These are phyloP conservation scores for Castanea mollissima DNA, from an alignment of 306 rosid genomes.

Conservation along the genomic window DNA sequence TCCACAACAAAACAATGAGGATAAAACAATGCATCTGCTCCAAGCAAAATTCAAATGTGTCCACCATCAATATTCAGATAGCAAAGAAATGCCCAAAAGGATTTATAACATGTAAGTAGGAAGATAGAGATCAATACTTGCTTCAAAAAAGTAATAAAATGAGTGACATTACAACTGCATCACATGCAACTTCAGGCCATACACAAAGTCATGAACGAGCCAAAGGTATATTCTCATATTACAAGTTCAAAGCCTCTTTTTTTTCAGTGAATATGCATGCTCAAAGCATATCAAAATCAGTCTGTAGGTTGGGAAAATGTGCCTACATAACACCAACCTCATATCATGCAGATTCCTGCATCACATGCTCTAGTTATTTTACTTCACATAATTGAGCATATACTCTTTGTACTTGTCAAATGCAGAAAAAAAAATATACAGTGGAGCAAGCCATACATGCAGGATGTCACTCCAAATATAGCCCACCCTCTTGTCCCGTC, in stretches of 20 bases:
- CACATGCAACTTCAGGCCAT: background rate
- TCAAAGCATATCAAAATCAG: background rate
- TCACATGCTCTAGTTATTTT: slow-evolving; percentile 18
- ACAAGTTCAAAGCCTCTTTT: background rate
- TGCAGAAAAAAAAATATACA: background rate
- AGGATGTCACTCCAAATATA: slow-evolving; percentile 79
- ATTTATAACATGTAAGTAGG: slow-evolving; percentile 20
- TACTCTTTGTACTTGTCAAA: background rate
- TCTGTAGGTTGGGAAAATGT: background rate
- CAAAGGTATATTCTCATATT: background rate
- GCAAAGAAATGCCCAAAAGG: background rate
- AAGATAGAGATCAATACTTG: background rate
- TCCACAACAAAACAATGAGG: slow-evolving; percentile 75
- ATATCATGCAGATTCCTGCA: slow-evolving; percentile 7
- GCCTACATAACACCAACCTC: background rate
- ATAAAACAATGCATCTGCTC: slow-evolving; percentile 65
- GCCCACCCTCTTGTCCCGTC: slow-evolving; percentile 79
- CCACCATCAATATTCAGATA: slow-evolving; percentile 27
- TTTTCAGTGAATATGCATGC: background rate
- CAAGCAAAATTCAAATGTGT: slow-evolving; percentile 27
- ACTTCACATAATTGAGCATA: slow-evolving; percentile 12
- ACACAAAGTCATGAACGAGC: background rate
- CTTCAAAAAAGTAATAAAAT: background rate
- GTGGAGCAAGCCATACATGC: slow-evolving; percentile 61
- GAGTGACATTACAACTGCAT: background rate